A percentile compares a stretch with the other conserved stretches of the same genome.
phyloP scores from a whole-genome alignment of 1,139 yeast species.

The Suzukiozyma palmioleophila region DNA sequence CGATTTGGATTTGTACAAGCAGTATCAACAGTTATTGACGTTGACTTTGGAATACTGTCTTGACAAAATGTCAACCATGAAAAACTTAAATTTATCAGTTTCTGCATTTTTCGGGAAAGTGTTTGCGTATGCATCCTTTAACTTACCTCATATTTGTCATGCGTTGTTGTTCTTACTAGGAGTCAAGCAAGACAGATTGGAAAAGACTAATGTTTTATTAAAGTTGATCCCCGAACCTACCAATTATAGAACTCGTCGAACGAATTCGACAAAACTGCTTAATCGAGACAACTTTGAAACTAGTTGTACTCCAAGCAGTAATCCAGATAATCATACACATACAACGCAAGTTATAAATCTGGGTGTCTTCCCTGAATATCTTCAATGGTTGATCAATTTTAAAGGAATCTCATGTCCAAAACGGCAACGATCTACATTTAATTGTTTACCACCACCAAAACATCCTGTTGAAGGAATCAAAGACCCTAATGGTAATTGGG shows the following conservation, averaged over 20 bases:
- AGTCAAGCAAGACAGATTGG: constrained; percentile 42
- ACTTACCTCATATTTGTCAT: constrained; percentile 56
- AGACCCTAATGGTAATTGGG: constrained; percentile 69
- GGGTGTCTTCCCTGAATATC: constrained; percentile 32
- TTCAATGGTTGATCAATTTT: constrained; percentile 35
- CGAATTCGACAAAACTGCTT: no score
- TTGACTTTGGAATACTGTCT: constrained; percentile 58
- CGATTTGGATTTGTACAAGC: constrained; percentile 17
- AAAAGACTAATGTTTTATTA: constrained; percentile 10
- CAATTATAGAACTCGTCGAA: background rate
- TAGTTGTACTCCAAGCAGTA: background rate
- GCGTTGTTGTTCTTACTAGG: constrained; percentile 60
- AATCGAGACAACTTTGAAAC: no score
- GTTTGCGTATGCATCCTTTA: constrained; percentile 62
- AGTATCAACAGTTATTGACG: constrained; percentile 34
- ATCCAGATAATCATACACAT: constrained; percentile 8
- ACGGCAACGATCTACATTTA: constrained; percentile 25
- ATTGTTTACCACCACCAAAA: constrained; percentile 45
- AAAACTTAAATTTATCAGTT: constrained; percentile 53
- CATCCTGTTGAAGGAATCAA: constrained; percentile 53
- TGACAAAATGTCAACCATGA: constrained; percentile 44
- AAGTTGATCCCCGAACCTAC: background rate
- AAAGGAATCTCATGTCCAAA: constrained; percentile 23
- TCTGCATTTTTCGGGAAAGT: constrained; percentile 80
- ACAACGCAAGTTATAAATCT: no score